A percentile compares a stretch with the other conserved stretches of the same genome.
Evolutionary conservation across 2,329 filamentous ascomycete species (phyloP).

Genomic region (Exophiala viscosa): DNA sequence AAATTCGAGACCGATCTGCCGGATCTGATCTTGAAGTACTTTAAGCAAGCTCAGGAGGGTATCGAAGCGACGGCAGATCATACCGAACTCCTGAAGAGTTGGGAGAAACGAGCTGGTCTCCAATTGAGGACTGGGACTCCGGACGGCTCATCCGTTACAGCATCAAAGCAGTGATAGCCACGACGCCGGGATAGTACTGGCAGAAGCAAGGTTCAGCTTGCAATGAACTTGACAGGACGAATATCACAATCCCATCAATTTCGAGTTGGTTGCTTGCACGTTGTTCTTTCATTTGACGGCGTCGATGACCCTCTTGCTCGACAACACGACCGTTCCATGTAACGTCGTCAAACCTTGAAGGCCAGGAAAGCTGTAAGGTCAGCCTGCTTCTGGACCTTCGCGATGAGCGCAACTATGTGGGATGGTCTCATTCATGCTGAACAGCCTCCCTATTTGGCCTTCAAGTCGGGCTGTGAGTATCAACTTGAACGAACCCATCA

Average conservation of each 20-base stretch:
- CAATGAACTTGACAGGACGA: neutral
- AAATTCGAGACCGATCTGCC: slow-evolving; percentile 20
- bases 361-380: slow-evolving; percentile 25
- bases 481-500: slow-evolving; percentile 42
- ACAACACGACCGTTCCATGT: no score
- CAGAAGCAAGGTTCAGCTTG: neutral
- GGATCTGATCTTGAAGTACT: slow-evolving; percentile 22
- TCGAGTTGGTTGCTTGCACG: no score
- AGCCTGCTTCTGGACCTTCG: slow-evolving; percentile 33
- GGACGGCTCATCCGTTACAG: slow-evolving; percentile 15
- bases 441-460: slow-evolving; percentile 40
- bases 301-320: neutral
- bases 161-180: slow-evolving; percentile 17
- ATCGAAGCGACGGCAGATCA: slow-evolving; percentile 19
- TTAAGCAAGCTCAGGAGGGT: slow-evolving; percentile 24
- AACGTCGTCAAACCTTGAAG: slow-evolving; percentile 13
- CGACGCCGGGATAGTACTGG: neutral
- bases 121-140: slow-evolving; percentile 15
- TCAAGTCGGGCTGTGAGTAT: slow-evolving; percentile 44
- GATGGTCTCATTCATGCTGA: slow-evolving; percentile 39
- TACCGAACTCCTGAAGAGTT: slow-evolving; percentile 20
- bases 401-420: slow-evolving; percentile 27
- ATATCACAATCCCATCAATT: no score
- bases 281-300: neutral
- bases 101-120: slow-evolving; percentile 21